These are phyloP conservation scores for Zygosaccharomyces rouxii DNA, from an alignment of 805 yeast species.

Conservation along the genomic window DNA sequence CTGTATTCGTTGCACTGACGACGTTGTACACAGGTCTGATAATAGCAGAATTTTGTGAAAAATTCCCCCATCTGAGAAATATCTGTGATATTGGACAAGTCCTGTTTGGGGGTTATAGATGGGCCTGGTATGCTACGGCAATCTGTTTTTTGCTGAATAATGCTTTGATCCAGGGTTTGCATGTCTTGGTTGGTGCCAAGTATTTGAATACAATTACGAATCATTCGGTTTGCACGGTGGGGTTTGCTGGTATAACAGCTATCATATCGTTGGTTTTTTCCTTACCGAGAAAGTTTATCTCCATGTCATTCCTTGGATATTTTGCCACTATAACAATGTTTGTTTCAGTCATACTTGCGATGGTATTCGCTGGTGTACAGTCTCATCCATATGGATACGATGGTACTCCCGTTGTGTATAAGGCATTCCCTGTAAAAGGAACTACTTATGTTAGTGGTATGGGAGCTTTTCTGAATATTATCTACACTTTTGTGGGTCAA, in stretches of 20 bases:
- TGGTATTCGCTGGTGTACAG: slow-evolving; percentile 52
- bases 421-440: slow-evolving; percentile 48
- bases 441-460: slow-evolving; percentile 51
- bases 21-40: slow-evolving; percentile 54
- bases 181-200: slow-evolving; percentile 56
- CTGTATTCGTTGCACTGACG: slow-evolving; percentile 47
- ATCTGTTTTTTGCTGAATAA: slow-evolving; percentile 51
- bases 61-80: slow-evolving; percentile 47
- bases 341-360: slow-evolving; percentile 48
- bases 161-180: slow-evolving; percentile 54
- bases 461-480: slow-evolving; percentile 55
- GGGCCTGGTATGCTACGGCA: slow-evolving; percentile 58
- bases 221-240: slow-evolving; percentile 49
- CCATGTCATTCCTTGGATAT: slow-evolving; percentile 47
- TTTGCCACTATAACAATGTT: slow-evolving; percentile 57
- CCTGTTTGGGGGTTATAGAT: slow-evolving; percentile 45
- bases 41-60: slow-evolving; percentile 51
- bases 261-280: slow-evolving; percentile 49
- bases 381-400: slow-evolving; percentile 43
- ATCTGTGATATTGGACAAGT: slow-evolving; percentile 59
- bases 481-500: slow-evolving; percentile 62
- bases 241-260: slow-evolving; percentile 46
- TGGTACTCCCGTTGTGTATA: slow-evolving; percentile 41
- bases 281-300: slow-evolving; percentile 53
- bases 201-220: slow-evolving; percentile 52